phyloP scores from a whole-genome alignment of 2,329 filamentous ascomycete genomes.

The Nemania sp. region DNA sequence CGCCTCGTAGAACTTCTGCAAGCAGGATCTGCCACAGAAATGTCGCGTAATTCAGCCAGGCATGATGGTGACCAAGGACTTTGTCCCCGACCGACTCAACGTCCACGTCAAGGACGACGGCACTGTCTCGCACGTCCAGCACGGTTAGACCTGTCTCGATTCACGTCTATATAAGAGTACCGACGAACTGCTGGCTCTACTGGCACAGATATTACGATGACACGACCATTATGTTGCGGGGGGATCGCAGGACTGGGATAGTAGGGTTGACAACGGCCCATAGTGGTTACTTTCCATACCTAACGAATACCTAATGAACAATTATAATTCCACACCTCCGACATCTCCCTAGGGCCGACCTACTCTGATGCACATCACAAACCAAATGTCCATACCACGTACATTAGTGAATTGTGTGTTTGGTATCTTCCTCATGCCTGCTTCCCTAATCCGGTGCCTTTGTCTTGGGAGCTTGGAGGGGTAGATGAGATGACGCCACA shows the following conservation, averaged over 20 bases:
- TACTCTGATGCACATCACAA: background rate
- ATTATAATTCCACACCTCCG: constrained; percentile 11
- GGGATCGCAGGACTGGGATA: background rate
- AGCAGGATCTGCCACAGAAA: constrained; percentile 68
- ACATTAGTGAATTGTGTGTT: background rate
- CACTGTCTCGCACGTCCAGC: constrained; percentile 68
- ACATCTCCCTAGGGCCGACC: background rate
- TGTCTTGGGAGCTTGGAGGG: constrained; percentile 9
- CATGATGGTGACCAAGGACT: constrained; percentile 69
- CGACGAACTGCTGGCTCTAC: background rate
- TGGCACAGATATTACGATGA: constrained; percentile 4
- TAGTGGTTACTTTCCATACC: constrained; percentile 12
- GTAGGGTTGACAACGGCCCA: background rate
- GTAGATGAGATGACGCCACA: background rate
- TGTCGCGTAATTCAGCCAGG: constrained; percentile 69
- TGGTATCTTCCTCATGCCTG: background rate
- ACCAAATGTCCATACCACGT: background rate
- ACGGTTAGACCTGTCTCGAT: constrained; percentile 57
- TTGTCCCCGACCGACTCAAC: constrained; percentile 66
- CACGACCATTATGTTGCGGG: constrained; percentile 9
- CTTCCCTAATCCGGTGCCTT: background rate
- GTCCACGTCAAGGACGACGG: constrained; percentile 71
- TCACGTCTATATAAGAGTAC: background rate
- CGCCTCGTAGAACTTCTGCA: constrained; percentile 67
- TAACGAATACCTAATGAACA: constrained; percentile 29